A percentile compares a stretch with the other conserved stretches of the same genome.
Conservation (phyloP, 192 early-diverging fungal species). For the Entophlyctis luteolus region DNA sequence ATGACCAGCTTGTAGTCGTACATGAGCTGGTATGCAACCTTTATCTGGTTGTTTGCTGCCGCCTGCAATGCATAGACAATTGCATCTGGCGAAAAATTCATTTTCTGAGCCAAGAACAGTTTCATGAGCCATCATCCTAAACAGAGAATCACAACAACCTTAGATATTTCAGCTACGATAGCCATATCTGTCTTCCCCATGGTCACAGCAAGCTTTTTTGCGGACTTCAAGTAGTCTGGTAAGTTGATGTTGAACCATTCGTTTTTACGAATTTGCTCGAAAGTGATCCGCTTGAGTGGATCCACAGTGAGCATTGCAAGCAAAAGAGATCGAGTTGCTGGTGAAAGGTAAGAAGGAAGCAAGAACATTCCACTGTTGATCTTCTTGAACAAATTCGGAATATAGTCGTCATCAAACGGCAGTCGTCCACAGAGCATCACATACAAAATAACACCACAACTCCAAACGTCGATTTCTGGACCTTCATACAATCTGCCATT, state of each 20-base stretch:
- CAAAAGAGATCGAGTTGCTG: conserved; percentile 75
- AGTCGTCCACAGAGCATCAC: conserved; percentile 94
- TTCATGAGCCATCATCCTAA: too few relatives aligned
- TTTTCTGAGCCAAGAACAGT: too few relatives aligned
- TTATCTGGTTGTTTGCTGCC: conserved; percentile 86
- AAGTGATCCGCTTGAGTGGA: conserved; percentile 90
- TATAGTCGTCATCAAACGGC: conserved; percentile 98
- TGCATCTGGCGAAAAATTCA: conserved; percentile 64
- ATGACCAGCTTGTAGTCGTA: conserved; percentile 67
- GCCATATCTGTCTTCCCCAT: conserved; percentile 71
- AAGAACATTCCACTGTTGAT: conserved; percentile 94
- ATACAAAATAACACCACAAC: conserved; percentile 92
- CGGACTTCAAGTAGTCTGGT: conserved; percentile 86
- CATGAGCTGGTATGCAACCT: conserved; percentile 95
- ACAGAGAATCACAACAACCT: conserved; percentile 41
- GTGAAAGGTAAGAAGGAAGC: conserved; percentile 81
- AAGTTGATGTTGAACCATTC: conserved; percentile 90
- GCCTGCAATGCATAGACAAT: conserved; percentile 78
- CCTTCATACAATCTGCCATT: conserved; percentile 76
- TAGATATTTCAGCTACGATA: conserved; percentile 74
- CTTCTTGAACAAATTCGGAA: conserved; percentile 75
- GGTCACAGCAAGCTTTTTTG: conserved; percentile 64
- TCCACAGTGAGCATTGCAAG: conserved; percentile 92
- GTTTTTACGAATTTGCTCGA: conserved; percentile 77
- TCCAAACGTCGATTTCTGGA: conserved; percentile 97